Evolutionary conservation across 345 rosid genomes (phyloP), one percentile per base, ranked within the genome.

Genomic region (Citrus maxima): DNA sequence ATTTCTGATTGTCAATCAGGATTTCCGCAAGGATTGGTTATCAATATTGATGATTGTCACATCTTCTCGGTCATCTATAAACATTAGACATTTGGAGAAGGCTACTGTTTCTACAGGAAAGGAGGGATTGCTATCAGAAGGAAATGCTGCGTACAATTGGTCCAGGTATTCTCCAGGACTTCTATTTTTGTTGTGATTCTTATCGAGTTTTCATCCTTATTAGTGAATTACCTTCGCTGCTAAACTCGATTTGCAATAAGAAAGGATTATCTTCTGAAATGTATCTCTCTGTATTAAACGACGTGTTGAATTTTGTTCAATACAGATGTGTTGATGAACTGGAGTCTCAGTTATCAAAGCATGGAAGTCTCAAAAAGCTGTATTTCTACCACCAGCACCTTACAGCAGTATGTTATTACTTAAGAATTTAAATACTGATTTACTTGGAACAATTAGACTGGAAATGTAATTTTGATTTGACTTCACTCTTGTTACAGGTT

Each of bases 61-160:
- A 67, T 96, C 99, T 69, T 88, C 99, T 58, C 90, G 98, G 72
- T 94, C 99, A 79, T 93, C 97, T 28, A 92, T 96, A 82, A 96
- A 90, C 87, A 94, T 96, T 83, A 89, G 98, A 83, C 99, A 96
- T 82, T 79, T 96, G 88, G 99, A 96, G 86, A 96, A 96, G 84
- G 99, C 99, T 78, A 94, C 99, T 38, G 92, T 96, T 85, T 96
- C 99, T 75, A 96, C 99, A 1, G 99, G 99, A 81, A 96, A 96
- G 86, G 99, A 96, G 87, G 99, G 99, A 21, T 88, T 96, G 80
- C 85, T 96, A 25, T 89, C 98, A n/a, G 99, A 96, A 89, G 99
- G 99, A 85, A 96, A 96, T 84, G 89, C 99, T 51, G 94, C 99
- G 40, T 94, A 91, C 87, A 96, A 89, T 80, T 96, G 99, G 99